Evolutionary conservation across 1,284 basidiomycete species (phyloP), one percentile per base, ranked within the genome.

Genomic region (Schizophyllum commune): DNA sequence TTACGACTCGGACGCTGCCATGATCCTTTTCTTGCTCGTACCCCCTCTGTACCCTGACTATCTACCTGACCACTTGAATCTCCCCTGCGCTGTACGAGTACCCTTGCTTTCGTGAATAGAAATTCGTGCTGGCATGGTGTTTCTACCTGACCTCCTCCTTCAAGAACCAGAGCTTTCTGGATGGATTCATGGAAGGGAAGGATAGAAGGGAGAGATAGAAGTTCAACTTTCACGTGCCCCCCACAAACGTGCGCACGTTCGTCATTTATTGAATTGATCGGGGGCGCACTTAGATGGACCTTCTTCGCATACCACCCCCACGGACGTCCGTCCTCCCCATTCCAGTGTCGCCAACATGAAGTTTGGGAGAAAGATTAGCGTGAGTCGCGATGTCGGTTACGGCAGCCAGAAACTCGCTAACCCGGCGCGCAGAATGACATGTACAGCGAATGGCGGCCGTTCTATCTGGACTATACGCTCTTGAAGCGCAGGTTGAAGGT

Each of bases 401-500:
- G 27, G 32, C 27, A 39, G 17, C 39, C 60, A 32, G 47, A 61
- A 61, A 58, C 11, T 3, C 55, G 34, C 39, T 56, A 55, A 52
- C 52, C 58, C 52, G 54, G 57, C n/a, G 8, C 61, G 55, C 69
- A 95, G 92, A 87, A 86, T 63, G 88, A 90, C 68, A 80, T 93
- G 57, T 96, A 96, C 75, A 83, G 83, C 65, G 94, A 94, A 81
- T 96, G 94, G 94, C 83, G 87, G 20, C 89, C 91, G 20, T 91
- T 89, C 70, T 97, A 97, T 71, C 83, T 97, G 64, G 85, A 95
- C 76, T 97, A 97, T 71, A 92, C 91, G 69, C 80, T 82, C 9
- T 80, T 98, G 61, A 98, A 98, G 75, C 89, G 92, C 63, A 88
- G 92, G 69, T 85, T 97, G 68, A 98, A 98, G 78, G 89, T 87